Evolutionary conservation across 1,139 yeast species (phyloP).

Genomic region (Yarrowia galli): DNA sequence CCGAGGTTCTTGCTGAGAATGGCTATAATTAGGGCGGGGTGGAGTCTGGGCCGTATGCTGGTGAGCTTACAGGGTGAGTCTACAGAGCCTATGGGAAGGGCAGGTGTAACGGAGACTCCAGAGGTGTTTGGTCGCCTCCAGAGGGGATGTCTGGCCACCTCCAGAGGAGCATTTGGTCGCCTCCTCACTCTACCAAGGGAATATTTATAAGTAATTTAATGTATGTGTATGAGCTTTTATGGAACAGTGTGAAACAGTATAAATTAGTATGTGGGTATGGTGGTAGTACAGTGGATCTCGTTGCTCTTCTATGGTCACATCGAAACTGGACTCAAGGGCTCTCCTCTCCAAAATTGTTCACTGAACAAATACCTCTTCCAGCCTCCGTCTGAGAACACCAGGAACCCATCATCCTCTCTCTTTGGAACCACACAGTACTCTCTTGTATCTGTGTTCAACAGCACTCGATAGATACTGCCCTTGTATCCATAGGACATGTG

Average conservation of each 20-base stretch:
- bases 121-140: too few relatives aligned
- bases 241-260: too few relatives aligned
- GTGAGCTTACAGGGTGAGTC: too few relatives aligned
- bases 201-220: not conserved
- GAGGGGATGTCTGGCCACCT: too few relatives aligned
- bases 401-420: not conserved
- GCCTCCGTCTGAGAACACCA: not conserved
- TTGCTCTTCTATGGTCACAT: not conserved
- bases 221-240: not conserved
- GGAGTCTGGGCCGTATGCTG: too few relatives aligned
- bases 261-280: too few relatives aligned
- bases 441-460: not conserved
- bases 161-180: too few relatives aligned
- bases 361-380: slow-evolving; percentile 17
- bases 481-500: slow-evolving; percentile 29
- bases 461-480: slow-evolving; percentile 6
- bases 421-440: slow-evolving; percentile 9
- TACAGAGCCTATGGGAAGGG: too few relatives aligned
- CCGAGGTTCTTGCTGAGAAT: slow-evolving; percentile 20
- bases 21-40: slow-evolving; percentile 4
- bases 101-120: too few relatives aligned
- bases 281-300: too few relatives aligned
- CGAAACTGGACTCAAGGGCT: not conserved
- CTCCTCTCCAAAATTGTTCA: not conserved
- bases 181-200: too few relatives aligned